Evolutionary conservation across 225 moss, liverwort and hornwort genomes (phyloP), one percentile per base, ranked within the genome.

Genomic region (Thuidium tamariscinum): DNA sequence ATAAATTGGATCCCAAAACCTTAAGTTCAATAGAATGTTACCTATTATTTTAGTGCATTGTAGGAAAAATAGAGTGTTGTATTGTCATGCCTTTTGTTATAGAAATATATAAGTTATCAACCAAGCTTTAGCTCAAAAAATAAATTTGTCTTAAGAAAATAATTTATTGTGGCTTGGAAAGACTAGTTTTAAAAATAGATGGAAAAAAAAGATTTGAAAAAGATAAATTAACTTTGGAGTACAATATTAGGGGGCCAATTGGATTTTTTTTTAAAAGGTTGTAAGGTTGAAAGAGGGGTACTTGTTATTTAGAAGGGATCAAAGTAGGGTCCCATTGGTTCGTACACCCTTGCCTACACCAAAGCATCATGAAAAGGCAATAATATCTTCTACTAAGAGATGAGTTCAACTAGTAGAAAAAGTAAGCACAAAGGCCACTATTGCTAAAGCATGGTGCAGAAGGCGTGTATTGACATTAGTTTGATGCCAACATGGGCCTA

Each of bases 321-420:
- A 67, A 20, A 67, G 37, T 66, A 3, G 37, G 4, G 3, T 66
- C 10, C 21, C 0, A 37, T 37, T 1, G 12, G 0, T 37, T 66
- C 4, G 1, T 7, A 37, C 4, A n/a, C n/a, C n/a, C n/a, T n/a
- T n/a, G n/a, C n/a, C n/a, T n/a, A n/a, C n/a, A 67, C 0, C 0
- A 1, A 22, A 37, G 12, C 7, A 37, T 67, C 0, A 2, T 18
- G 2, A 37, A n/a, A 66, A 3, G 12, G 66, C 0, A 1, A 22
- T 36, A 22, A 6, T 67, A 4, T 7, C 7, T 67, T 7, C 37
- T 3, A 67, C 12, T n/a, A n/a, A n/a, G n/a, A n/a, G n/a, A n/a
- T n/a, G n/a, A n/a, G n/a, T n/a, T n/a, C n/a, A n/a, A n/a, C n/a
- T 22, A 37, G 13, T 67, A 67, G 22, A 21, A 66, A 36, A 36